Evolutionary conservation across 2,329 filamentous ascomycete species (phyloP).

Genomic region (Penicillium sp.): DNA sequence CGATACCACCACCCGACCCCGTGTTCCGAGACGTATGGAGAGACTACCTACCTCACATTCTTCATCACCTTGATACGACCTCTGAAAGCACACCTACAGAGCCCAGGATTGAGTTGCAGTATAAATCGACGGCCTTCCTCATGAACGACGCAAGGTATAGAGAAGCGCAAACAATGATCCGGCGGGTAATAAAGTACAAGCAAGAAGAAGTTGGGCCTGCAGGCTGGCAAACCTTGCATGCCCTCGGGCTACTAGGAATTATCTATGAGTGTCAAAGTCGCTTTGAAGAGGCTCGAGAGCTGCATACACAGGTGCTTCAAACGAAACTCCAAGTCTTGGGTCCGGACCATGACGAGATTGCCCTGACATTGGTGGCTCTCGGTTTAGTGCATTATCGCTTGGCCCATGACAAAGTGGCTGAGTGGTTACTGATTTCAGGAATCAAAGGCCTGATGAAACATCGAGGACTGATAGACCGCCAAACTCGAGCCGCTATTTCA

Average conservation of each 20-base stretch:
- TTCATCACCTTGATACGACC: not conserved
- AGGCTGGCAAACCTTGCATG: not conserved
- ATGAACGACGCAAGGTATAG: not conserved
- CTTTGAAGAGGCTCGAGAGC: not conserved
- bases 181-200: not conserved
- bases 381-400: not conserved
- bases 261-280: not conserved
- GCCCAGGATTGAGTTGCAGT: not conserved
- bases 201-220: not conserved
- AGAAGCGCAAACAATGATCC: not conserved
- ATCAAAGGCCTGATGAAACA: not conserved
- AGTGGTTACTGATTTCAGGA: not conserved
- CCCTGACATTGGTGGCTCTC: not conserved
- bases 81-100: not conserved
- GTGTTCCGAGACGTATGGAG: too few species aligned
- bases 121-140: not conserved
- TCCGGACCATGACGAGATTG: not conserved
- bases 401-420: not conserved
- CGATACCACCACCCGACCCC: too few species aligned
- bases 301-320: not conserved
- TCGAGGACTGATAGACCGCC: too few species aligned
- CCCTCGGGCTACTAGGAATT: too few species aligned
- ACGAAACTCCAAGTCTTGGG: not conserved
- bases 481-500: not conserved
- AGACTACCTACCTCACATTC: not conserved